A percentile compares a stretch with the other conserved stretches of the same genome.
Conservation (phyloP, 495 filamentous ascomycete species). For the Hypoxylon crocopeplum region DNA sequence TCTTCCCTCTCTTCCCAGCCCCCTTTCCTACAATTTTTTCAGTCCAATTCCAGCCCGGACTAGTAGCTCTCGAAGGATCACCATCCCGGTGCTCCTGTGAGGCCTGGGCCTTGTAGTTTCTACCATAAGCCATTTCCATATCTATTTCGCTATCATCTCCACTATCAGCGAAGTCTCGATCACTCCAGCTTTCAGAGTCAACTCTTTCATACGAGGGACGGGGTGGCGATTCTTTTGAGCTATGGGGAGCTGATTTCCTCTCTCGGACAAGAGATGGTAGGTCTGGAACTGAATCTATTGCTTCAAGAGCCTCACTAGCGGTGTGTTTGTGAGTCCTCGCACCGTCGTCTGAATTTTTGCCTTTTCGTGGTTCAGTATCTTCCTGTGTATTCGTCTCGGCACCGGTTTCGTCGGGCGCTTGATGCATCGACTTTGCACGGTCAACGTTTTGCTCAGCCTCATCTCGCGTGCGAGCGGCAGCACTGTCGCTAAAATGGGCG, state of each 20-base stretch:
- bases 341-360: background rate
- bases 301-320: conserved; percentile 48
- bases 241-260: conserved; percentile 30
- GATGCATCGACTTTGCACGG: conserved; percentile 46
- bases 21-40: conserved; percentile 63
- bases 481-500: conserved; percentile 82
- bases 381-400: conserved; percentile 42
- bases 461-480: conserved; percentile 65
- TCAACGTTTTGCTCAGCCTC: conserved; percentile 52
- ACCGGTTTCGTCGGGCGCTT: conserved; percentile 48
- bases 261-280: conserved; percentile 27
- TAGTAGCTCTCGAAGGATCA: conserved; percentile 26
- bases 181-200: conserved; percentile 60
- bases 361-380: conserved; percentile 11
- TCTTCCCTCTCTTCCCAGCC: conserved; percentile 32
- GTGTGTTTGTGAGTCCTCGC: conserved; percentile 36
- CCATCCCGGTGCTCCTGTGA: conserved; percentile 1
- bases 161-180: conserved; percentile 59
- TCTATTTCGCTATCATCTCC: conserved; percentile 57
- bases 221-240: conserved; percentile 34
- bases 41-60: conserved; percentile 60
- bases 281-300: conserved; percentile 48
- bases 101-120: conserved; percentile 6
- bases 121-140: conserved; percentile 33
- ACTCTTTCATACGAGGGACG: conserved; percentile 41